Conservation (phyloP, 1,284 basidiomycete species). For the Schizophyllum commune region DNA sequence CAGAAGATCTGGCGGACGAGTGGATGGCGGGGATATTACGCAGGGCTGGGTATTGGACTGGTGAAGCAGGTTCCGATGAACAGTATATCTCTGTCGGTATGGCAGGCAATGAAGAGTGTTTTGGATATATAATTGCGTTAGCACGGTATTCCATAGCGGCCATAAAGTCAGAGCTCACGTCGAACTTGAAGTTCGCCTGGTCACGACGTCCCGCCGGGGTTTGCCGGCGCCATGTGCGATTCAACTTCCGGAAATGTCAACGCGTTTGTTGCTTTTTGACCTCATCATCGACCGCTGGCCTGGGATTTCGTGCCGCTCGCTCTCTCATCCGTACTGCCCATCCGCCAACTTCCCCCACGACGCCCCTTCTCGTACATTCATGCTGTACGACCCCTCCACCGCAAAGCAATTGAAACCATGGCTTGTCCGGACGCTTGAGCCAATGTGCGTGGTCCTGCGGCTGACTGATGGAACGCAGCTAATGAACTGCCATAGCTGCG, state of each 20-base stretch:
- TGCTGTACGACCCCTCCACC: conserved; percentile 61
- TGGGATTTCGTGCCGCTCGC: background rate
- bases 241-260: background rate
- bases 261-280: background rate
- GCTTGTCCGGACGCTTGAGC: conserved; percentile 79
- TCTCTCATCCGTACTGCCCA: background rate
- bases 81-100: conserved; percentile 70
- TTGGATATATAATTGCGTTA: background rate
- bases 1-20: conserved; percentile 56
- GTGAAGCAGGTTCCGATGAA: conserved; percentile 98
- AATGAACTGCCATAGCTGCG: conserved; percentile 56
- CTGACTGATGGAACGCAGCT: conserved; percentile 5
- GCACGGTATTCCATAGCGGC: no score
- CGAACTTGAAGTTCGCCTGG: background rate
- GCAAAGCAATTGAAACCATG: conserved; percentile 67
- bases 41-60: conserved; percentile 91
- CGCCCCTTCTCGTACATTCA: conserved; percentile 16
- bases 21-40: conserved; percentile 89
- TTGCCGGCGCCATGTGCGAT: background rate
- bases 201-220: background rate
- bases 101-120: conserved; percentile 38
- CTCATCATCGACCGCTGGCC: background rate
- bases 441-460: conserved; percentile 51
- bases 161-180: no score
- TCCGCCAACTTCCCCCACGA: background rate